Percentiles rank a stretch among this genome's conserved stretches.
These are phyloP conservation scores for Lentinus tigrinus DNA, from an alignment of 768 basidiomycete species.

Conservation along the genomic window DNA sequence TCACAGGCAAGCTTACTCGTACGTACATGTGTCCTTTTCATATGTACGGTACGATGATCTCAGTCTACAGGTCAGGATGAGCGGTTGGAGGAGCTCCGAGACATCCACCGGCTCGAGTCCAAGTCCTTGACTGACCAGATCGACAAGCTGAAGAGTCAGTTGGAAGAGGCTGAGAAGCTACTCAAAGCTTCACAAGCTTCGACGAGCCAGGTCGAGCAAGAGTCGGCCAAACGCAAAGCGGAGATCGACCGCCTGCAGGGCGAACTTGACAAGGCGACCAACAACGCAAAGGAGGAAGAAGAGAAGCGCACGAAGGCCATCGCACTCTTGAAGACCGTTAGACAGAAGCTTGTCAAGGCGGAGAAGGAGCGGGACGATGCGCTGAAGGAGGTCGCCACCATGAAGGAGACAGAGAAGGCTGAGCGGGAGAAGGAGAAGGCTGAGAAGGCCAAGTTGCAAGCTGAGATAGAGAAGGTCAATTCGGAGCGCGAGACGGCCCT, in stretches of 20 bases:
- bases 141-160: slow-evolving; percentile 64
- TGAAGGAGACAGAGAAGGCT: slow-evolving; percentile 53
- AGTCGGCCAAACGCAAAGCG: slow-evolving; percentile 46
- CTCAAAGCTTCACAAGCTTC: slow-evolving; percentile 57
- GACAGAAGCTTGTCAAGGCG: slow-evolving; percentile 94
- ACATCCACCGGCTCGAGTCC: slow-evolving; percentile 79
- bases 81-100: slow-evolving; percentile 79
- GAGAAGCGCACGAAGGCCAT: slow-evolving; percentile 96
- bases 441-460: slow-evolving; percentile 49
- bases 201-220: slow-evolving; percentile 47
- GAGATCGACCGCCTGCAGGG: slow-evolving; percentile 59
- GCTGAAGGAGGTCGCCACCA: slow-evolving; percentile 49
- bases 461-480: slow-evolving; percentile 61
- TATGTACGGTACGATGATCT: neutral
- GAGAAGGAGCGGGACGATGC: slow-evolving; percentile 92
- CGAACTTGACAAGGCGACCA: slow-evolving; percentile 63
- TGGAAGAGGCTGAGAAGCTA: slow-evolving; percentile 69
- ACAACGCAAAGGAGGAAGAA: slow-evolving; percentile 85
- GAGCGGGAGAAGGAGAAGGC: slow-evolving; percentile 54
- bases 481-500: slow-evolving; percentile 63
- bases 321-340: slow-evolving; percentile 88
- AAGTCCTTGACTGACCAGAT: slow-evolving; percentile 77
- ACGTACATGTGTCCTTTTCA: slow-evolving; percentile 23
- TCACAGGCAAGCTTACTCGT: slow-evolving; percentile 76
- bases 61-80: slow-evolving; percentile 69